Conservation (phyloP, 1,284 basidiomycete genomes). For the Grifola frondosa region DNA sequence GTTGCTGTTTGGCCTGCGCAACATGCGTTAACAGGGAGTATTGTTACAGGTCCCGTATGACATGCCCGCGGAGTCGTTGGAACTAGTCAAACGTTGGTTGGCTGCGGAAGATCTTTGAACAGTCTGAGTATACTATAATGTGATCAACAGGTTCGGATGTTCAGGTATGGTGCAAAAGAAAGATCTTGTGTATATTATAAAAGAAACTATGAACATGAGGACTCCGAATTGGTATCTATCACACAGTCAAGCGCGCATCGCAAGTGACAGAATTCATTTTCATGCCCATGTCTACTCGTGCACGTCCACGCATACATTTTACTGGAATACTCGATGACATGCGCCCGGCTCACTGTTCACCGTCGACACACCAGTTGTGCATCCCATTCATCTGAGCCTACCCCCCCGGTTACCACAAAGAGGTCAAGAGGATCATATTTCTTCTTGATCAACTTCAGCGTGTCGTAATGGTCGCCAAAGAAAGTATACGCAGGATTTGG, state of each 20-base stretch:
- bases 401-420: slow-evolving; percentile 45
- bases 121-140: too few species aligned
- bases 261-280: too few species aligned
- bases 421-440: slow-evolving; percentile 43
- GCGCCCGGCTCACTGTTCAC: too few species aligned
- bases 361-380: slow-evolving; percentile 22
- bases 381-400: slow-evolving; percentile 43
- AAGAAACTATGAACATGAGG: too few species aligned
- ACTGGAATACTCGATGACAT: too few species aligned
- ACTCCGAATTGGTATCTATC: too few species aligned
- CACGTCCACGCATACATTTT: too few species aligned
- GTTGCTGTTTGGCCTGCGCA: not conserved
- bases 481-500: slow-evolving; percentile 39
- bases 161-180: too few species aligned
- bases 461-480: slow-evolving; percentile 44
- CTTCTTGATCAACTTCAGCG: slow-evolving; percentile 41
- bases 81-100: slow-evolving; percentile 52
- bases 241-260: too few species aligned
- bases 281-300: too few species aligned
- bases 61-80: slow-evolving; percentile 54
- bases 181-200: too few species aligned
- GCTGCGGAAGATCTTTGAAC: slow-evolving; percentile 32
- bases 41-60: slow-evolving; percentile 57
- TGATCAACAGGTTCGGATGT: too few species aligned
- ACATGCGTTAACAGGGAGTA: slow-evolving; percentile 9